Base-by-base conservation (phyloP, 768 basidiomycete species). In the Termitomyces sp. region DNA sequence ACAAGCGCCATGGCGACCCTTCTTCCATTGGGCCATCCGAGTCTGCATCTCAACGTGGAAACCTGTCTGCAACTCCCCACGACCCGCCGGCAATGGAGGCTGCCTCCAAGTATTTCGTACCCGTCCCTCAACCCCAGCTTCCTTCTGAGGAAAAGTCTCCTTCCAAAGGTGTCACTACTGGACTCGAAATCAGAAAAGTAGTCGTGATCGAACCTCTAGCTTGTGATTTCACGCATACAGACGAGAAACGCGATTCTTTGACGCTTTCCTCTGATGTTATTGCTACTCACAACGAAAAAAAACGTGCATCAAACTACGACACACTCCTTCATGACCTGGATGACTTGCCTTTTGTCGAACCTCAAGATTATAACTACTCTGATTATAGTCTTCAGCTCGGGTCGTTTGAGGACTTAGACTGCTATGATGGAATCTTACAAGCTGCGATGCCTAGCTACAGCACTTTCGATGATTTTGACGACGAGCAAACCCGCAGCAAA, bases 41-140 rank as follows among this genome's bases (percentile, higher is more conserved):
- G 55, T 87, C 85, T 32, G 85, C 81, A 33, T 87, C 85, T 33
- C 85, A 84, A 65, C 18, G 33, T 24, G 65, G 45, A 44, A 55
- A 44, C 33, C 33, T 40, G 12, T 39, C 20, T 49, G 20, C 22
- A 35, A 12, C 35, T 46, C 20, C 9, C 28, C 32, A n/a, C 28
- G 36, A 40, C 15, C 15, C 24, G 42, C 18, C 46, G 46, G 20
- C n/a, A 39, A 22, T 6, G 8, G 58, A 59, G 51, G 42, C 57
- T 36, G 22, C 53, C 13, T 66, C 65, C 24, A 66, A 57, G 28
- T 66, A 66, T 24, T 66, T 66, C 22, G 40, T 18, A 42, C 39
- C 60, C 2, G 55, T 20, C 13, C 18, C 42, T 13, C 55, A 50
- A 8, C 9, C 28, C 0, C 38, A 45, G 22, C n/a, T 18, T 38